Base-by-base conservation (phyloP, 2,329 filamentous ascomycete species). In the Calonectria hongkongensis region DNA sequence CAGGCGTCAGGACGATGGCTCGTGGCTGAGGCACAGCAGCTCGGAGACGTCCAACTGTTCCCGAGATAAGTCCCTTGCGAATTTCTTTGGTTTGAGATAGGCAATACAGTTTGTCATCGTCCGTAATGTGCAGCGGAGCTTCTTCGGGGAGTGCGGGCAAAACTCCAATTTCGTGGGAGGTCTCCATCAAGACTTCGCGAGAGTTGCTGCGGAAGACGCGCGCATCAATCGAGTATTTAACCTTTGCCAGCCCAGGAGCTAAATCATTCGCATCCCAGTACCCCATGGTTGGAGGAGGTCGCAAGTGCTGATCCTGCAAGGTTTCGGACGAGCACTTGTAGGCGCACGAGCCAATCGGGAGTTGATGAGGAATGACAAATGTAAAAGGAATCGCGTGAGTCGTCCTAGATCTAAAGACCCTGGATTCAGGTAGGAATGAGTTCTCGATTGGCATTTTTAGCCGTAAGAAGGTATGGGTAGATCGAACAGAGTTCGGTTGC, bases 211-310 rank as follows among this genome's bases (percentile, higher is more conserved):
- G 48, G 16, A 47, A 16, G 0, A 70, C 63, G 6, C 73, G 50
- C 0, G 58, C 72, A 4, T 70, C 70, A 5, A 79, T 71, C 0
- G 70, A 72, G 10, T 79, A 79, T 1, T 63, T 69, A 2, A 79
- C 50, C 13, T 18, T 62, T 3, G 72, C 6, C 0, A 73, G 73
- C 10, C 78, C 74, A 3, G 78, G 75, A 3, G 73, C 62, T 27
- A 76, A 70, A 4, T 79, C 77, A n/a, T 76, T 70, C 4, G 70
- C 66, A 4, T 78, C 73, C 76, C 74, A 79, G 0, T 66, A 45
- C 4, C 77, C 77, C 18, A 78, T 12, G 1, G 74, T 78, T 2
- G 77, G 77, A 0, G 77, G 77, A 6, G 73, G 28, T 2, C 71
- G 73, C 12, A 76, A 48, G 27, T 79, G 77, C 2, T 71, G 56